A percentile compares a stretch with the other conserved stretches of the same genome.
phyloP scores from a whole-genome alignment of 2,329 filamentous ascomycete genomes.

The Aspergillus jensenii region DNA sequence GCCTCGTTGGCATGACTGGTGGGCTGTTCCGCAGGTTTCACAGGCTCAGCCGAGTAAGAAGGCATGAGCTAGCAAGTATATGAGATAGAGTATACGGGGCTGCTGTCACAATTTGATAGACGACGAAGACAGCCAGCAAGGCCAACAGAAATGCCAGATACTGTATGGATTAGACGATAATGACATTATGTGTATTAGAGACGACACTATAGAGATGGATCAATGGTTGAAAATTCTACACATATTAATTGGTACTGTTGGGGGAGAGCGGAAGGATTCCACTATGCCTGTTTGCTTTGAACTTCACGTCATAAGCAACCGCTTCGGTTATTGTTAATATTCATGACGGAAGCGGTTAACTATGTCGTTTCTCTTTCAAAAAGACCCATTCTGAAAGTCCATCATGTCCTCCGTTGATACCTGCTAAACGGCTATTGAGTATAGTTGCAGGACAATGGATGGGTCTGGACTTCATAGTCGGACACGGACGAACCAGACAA shows the following conservation, averaged over 20 bases:
- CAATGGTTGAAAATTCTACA: background rate
- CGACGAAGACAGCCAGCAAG: background rate
- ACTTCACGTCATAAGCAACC: too few species aligned
- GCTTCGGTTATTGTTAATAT: too few species aligned
- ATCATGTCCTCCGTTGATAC: too few species aligned
- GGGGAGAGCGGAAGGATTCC: too few species aligned
- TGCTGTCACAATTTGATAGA: background rate
- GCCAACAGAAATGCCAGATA: too few species aligned
- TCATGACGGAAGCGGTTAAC: too few species aligned
- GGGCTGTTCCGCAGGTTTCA: conserved; percentile 44
- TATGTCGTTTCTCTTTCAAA: too few species aligned
- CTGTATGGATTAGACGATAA: background rate
- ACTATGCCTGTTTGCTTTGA: too few species aligned
- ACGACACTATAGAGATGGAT: conserved; percentile 2
- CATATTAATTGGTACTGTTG: too few species aligned
- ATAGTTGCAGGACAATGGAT: background rate
- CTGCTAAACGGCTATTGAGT: too few species aligned
- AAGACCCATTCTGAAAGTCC: too few species aligned
- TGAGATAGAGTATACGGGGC: background rate
- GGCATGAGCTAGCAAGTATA: background rate
- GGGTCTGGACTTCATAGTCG: background rate
- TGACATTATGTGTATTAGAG: background rate
- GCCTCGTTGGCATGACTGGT: conserved; percentile 47
- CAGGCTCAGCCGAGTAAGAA: background rate
- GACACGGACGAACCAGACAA: background rate